A percentile compares a stretch with the other conserved stretches of the same genome.
These are phyloP conservation scores for Tilletia caries DNA, from an alignment of 1,284 basidiomycete species.

Conservation along the genomic window DNA sequence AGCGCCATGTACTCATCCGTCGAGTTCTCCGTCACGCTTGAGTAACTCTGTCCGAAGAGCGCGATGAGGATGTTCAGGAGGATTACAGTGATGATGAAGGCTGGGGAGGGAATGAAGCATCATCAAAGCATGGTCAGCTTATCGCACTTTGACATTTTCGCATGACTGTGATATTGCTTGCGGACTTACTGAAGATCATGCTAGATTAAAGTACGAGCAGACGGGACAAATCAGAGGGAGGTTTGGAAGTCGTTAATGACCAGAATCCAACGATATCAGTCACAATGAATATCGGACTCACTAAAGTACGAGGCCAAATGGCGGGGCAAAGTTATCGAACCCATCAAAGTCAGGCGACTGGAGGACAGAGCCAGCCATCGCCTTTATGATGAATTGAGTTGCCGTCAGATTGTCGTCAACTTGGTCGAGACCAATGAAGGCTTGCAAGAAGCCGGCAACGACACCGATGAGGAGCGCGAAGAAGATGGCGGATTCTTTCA, in stretches of 20 bases:
- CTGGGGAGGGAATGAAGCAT: background rate
- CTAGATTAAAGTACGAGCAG: background rate
- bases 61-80: slow-evolving; percentile 4
- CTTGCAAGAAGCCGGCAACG: slow-evolving; percentile 7
- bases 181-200: slow-evolving; percentile 2
- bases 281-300: background rate
- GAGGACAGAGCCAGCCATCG: background rate
- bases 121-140: background rate
- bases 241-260: too few relatives aligned
- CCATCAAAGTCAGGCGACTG: slow-evolving; percentile 4
- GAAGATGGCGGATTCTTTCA: slow-evolving; percentile 11
- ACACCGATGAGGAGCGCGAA: slow-evolving; percentile 10
- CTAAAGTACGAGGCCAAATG: background rate
- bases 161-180: background rate
- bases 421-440: slow-evolving; percentile 8
- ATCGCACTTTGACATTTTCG: too few relatives aligned
- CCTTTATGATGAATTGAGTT: slow-evolving; percentile 8
- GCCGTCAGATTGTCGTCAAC: slow-evolving; percentile 9
- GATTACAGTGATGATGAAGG: slow-evolving; percentile 9
- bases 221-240: background rate
- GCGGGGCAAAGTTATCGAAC: slow-evolving; percentile 9
- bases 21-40: slow-evolving; percentile 4
- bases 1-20: slow-evolving; percentile 4
- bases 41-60: background rate
- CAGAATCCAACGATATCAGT: too few relatives aligned